phyloP scores from a whole-genome alignment of 2,329 filamentous ascomycete genomes.

The Alternaria consortialis region DNA sequence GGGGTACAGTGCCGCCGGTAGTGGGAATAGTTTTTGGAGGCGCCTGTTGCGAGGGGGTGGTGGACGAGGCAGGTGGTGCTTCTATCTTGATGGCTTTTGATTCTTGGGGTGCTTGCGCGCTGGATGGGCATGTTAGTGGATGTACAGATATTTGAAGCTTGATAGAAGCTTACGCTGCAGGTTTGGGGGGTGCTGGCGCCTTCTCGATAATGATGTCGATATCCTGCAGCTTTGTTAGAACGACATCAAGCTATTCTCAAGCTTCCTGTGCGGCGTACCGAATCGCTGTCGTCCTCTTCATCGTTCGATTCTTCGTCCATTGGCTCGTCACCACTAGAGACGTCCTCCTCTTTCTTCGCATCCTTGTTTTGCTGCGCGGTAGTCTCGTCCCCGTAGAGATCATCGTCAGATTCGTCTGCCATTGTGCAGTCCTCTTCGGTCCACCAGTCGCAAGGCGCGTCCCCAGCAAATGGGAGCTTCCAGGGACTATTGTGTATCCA shows the following conservation, averaged over 20 bases:
- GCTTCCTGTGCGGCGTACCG: slow-evolving; percentile 37
- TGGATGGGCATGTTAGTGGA: slow-evolving; percentile 29
- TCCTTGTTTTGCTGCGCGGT: slow-evolving; percentile 32
- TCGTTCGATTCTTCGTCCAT: slow-evolving; percentile 59
- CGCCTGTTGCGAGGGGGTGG: slow-evolving; percentile 27
- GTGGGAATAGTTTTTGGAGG: slow-evolving; percentile 12
- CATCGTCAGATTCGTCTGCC: slow-evolving; percentile 63
- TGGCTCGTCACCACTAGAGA: slow-evolving; percentile 52
- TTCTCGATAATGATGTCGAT: slow-evolving; percentile 63
- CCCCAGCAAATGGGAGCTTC: background rate
- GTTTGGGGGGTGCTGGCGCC: slow-evolving; percentile 53
- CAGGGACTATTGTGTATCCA: background rate
- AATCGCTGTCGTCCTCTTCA: slow-evolving; percentile 58
- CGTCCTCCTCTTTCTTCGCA: slow-evolving; percentile 40
- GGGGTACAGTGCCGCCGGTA: slow-evolving; percentile 29
- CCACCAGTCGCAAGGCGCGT: background rate
- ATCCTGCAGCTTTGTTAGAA: slow-evolving; percentile 53
- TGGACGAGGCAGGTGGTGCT: slow-evolving; percentile 36
- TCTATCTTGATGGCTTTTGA: slow-evolving; percentile 53
- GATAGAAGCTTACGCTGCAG: slow-evolving; percentile 36
- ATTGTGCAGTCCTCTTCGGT: slow-evolving; percentile 39
- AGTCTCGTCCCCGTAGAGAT: slow-evolving; percentile 57
- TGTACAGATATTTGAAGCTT: background rate
- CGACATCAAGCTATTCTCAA: slow-evolving; percentile 16
- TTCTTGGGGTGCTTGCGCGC: slow-evolving; percentile 37